These are phyloP conservation scores for Phytopythium helicoides DNA, from an alignment of 352 stramenopile genomes.

Conservation along the genomic window DNA sequence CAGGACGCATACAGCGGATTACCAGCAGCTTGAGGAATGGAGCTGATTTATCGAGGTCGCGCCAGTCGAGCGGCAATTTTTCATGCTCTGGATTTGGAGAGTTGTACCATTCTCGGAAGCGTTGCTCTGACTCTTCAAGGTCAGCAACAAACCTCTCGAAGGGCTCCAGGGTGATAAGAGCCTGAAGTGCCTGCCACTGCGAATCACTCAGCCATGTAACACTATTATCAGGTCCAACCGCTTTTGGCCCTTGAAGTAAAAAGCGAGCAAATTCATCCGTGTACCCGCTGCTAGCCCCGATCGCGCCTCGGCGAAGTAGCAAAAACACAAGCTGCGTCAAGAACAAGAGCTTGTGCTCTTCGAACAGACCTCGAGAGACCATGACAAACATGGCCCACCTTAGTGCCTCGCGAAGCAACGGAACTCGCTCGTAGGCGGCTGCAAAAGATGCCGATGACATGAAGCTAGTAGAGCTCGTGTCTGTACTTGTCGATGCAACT, in stretches of 20 bases:
- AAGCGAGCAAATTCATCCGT: slow-evolving; percentile 73
- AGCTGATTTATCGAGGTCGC: slow-evolving; percentile 86
- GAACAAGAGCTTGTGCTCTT: slow-evolving; percentile 91
- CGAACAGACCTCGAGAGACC: slow-evolving; percentile 89
- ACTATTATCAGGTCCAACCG: slow-evolving; percentile 61
- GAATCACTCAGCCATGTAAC: slow-evolving; percentile 84
- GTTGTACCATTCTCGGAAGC: slow-evolving; percentile 94
- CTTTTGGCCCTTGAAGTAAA: slow-evolving; percentile 72
- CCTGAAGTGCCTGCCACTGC: slow-evolving; percentile 83
- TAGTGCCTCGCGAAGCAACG: slow-evolving; percentile 66
- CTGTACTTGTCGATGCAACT: neutral
- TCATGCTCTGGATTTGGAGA: slow-evolving; percentile 78
- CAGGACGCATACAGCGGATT: slow-evolving; percentile 92
- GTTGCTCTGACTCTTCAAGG: slow-evolving; percentile 86
- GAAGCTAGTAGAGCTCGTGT: neutral
- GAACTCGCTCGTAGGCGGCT: slow-evolving; percentile 52
- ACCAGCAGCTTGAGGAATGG: slow-evolving; percentile 94
- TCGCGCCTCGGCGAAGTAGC: slow-evolving; percentile 62
- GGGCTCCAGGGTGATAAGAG: slow-evolving; percentile 70
- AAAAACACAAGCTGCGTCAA: slow-evolving; percentile 86
- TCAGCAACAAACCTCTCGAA: slow-evolving; percentile 88
- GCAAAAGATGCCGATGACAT: slow-evolving; percentile 30
- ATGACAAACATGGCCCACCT: slow-evolving; percentile 89
- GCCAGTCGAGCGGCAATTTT: slow-evolving; percentile 90
- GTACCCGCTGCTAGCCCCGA: slow-evolving; percentile 71